Evolutionary conservation across 768 basidiomycete genomes (phyloP), one percentile per base, ranked within the genome.

Genomic region (Royoungia palumana): DNA sequence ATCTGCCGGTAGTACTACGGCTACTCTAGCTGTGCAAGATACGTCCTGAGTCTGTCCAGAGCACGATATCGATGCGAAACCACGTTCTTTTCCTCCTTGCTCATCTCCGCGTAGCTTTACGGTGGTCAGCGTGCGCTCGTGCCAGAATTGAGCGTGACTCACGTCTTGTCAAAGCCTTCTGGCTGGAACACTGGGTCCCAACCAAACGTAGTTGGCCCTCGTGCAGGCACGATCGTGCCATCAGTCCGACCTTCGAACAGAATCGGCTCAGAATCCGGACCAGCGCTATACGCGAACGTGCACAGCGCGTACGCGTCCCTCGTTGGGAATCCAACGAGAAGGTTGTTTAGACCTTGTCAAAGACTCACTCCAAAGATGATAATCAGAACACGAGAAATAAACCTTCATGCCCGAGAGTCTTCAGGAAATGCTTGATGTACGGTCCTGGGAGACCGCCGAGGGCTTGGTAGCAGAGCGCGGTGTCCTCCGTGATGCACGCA

Each of bases 341-440:
- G 72, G 41, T 75, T 84, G 65, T 96, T 94, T 19, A 99, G 74
- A 28, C 86, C 86, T 86, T 51, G 22, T 22, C 42, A 30, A 13
- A 19, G 20, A 25, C n/a, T 45, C 16, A 41, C 14, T 13, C 28
- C 21, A 17, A 19, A 9, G 27, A 21, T 32, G 47, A 4, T 16
- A 14, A 40, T 28, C 50, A 32, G 19, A 32, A 32, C 45, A 3
- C 44, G 34, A 21, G 11, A 14, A 28, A 56, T 74, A 45, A 47
- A 73, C 95, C 95, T 54, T 90, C 83, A 64, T 92, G 90, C 2
- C 95, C 95, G 6, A 97, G 67, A 21, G 76, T 77, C 37, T 77
- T 75, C 68, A 97, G 71, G 68, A 99, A 99, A 55, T 90, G 76
- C 61, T 99, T 99, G 75, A 99, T 94, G 70, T 95, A 99, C 0